Evolutionary conservation across 2,329 filamentous ascomycete species (phyloP), one percentile per base, ranked within the genome.

Genomic region (Colletotrichum sp.): DNA sequence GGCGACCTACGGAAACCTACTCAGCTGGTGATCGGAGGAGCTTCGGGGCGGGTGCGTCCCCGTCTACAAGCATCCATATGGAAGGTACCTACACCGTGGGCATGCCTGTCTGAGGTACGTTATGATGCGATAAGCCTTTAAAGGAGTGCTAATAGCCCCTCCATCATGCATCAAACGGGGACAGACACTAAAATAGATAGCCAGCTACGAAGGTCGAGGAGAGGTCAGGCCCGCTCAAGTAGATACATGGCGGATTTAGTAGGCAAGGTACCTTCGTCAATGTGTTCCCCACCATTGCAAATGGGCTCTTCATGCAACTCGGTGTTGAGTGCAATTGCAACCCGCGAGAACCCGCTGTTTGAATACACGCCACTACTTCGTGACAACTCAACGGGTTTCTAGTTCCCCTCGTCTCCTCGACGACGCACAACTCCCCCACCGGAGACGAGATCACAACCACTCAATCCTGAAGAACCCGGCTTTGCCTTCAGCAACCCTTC

Each of bases 271-370:
- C 28, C n/a, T 48, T 59, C 48, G 68, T 65, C 72, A 75, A 75
- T 71, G 39, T 65, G 8, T 44, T 75, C 72, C 26, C 72, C 72
- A 75, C 72, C 59, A 32, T 30, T 60, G 60, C 39, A 74, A 60
- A 74, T 71, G 72, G 71, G 72, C 68, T 71, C 72, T 75, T 75
- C 72, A 75, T 71, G 72, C 72, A 66, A 66, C n/a, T 18, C 24
- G 36, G 36, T 28, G 63, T 39, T 28, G 36, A 39, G 18, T 30
- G 28, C 63, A 48, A 48, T 24, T 65, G 32, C 62, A 74, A 74
- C 59, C 66, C 59, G 64, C 55, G 57, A 70, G 55, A 74, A 73
- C 66, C 71, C 66, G 71, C 36, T 52, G 36, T 32, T 34, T 62
- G 36, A 52, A 39, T 60, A 18, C 60, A 71, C 72, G 72, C 67